phyloP scores from a whole-genome alignment of 495 filamentous ascomycete genomes.

The Penicillium desertorum region DNA sequence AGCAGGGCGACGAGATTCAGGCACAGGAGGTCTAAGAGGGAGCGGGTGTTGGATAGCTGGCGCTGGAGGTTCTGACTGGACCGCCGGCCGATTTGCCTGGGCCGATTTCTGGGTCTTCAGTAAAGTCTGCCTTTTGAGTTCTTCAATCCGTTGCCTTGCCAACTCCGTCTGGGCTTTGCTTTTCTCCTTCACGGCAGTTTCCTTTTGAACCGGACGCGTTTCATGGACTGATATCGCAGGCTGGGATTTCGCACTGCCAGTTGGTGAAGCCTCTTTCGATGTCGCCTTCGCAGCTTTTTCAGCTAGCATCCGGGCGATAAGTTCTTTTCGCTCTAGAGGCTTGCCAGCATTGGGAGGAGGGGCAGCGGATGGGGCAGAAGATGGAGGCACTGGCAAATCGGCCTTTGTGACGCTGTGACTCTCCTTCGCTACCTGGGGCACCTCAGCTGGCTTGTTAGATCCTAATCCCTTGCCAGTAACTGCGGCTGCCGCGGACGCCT shows the following conservation, averaged over 20 bases:
- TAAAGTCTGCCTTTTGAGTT: constrained; percentile 46
- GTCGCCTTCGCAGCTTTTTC: constrained; percentile 47
- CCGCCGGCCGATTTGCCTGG: constrained; percentile 3
- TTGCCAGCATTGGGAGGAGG: constrained; percentile 33
- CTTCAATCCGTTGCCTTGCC: constrained; percentile 52
- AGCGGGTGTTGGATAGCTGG: constrained; percentile 40
- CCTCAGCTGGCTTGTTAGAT: background rate
- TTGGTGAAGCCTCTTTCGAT: constrained; percentile 22
- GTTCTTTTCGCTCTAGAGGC: constrained; percentile 70
- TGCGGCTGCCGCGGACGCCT: background rate
- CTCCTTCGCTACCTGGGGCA: background rate
- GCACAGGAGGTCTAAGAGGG: constrained; percentile 44
- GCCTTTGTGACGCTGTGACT: constrained; percentile 8
- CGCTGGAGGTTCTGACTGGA: constrained; percentile 2
- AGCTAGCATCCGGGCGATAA: constrained; percentile 71
- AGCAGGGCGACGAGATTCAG: constrained; percentile 28
- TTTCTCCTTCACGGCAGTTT: constrained; percentile 45
- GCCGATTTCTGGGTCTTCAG: constrained; percentile 33
- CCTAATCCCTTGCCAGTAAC: background rate
- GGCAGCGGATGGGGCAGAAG: constrained; percentile 11
- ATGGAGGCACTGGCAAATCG: constrained; percentile 4
- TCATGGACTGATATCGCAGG: constrained; percentile 15
- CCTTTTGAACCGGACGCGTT: constrained; percentile 21
- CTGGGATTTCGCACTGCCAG: constrained; percentile 14
- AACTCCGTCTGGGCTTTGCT: constrained; percentile 58